phyloP scores from a whole-genome alignment of 2,329 filamentous ascomycete species.

The Celoporthe dispersa region DNA sequence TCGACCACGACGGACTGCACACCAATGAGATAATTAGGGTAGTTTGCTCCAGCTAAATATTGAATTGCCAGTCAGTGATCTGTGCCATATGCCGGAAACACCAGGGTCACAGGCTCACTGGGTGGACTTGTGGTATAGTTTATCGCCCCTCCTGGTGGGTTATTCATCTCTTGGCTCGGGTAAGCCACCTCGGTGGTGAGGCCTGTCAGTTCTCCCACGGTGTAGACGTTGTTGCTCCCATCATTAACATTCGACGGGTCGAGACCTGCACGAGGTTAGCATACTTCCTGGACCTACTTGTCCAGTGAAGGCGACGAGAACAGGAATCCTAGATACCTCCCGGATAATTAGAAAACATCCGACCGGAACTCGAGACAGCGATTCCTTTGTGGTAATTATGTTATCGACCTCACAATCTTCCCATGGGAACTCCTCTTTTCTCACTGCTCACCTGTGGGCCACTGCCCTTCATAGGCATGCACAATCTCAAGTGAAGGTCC shows the following conservation, averaged over 20 bases:
- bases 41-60: conserved; percentile 45
- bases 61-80: not conserved
- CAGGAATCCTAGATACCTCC: conserved; percentile 30
- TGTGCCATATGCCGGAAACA: not conserved
- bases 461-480: conserved; percentile 56
- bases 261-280: conserved; percentile 41
- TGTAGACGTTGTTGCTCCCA: conserved; percentile 42
- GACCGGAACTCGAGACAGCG: conserved; percentile 53
- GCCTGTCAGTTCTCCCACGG: conserved; percentile 43
- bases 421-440: too few relatives aligned
- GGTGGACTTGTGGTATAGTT: conserved; percentile 53
- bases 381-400: conserved; percentile 40
- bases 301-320: not conserved
- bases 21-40: conserved; percentile 53
- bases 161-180: conserved; percentile 44
- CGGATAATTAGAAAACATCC: conserved; percentile 58
- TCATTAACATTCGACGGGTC: conserved; percentile 51
- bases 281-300: not conserved
- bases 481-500: conserved; percentile 52
- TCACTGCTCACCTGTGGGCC: conserved; percentile 42
- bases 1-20: conserved; percentile 58
- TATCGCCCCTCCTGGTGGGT: conserved; percentile 50
- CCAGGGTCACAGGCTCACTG: conserved; percentile 26
- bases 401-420: too few relatives aligned
- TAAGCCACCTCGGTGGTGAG: conserved; percentile 34